Base-by-base conservation (phyloP, 73 alveolate genomes). In the Effrenium voratum region DNA sequence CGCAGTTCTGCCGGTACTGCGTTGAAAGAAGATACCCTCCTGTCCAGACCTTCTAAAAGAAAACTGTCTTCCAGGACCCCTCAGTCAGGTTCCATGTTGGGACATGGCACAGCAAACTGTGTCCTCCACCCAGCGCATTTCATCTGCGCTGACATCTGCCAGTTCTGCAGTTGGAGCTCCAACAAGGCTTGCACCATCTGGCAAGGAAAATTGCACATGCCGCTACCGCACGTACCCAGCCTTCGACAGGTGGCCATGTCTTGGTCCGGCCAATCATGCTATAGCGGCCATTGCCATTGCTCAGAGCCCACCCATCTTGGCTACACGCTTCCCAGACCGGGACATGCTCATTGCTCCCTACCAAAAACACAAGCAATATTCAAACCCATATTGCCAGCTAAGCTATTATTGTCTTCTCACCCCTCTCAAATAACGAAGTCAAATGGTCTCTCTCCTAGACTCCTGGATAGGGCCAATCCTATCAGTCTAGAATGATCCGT, bases 131-230 rank as follows among this genome's bases (percentile, higher is more conserved):
- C 19, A 41, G 34, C 38, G 40, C 45, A 2, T 59, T 43, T 82
- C 92, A n/a, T 82, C 92, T 3, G 76, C 46, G 50, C 92, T 82
- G 55, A 82, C 73, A 12, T 82, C 92, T 19, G 73, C 92, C 52
- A 82, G 50, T 49, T 82, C 92, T 19, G 72, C 75, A 4, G 92
- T 45, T 40, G 92, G 92, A 32, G 49, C 34, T 49, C 92, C 92
- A 28, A 82, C 92, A 59, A 82, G n/a, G n/a, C n/a, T 72, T 59
- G 68, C 68, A 55, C 22, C 73, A n/a, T 5, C 73, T 59, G 73
- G 2, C 32, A 28, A 59, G 22, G 73, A 28, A 5, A 59, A 12
- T n/a, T 26, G 73, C 73, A 59, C 22, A 26, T 32, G 28, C 26
- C 28, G 34, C 2, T 59, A n/a, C 73, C 19, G 72, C 72, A 24